Conservation (phyloP, 108 stramenopile species). For the Tribonema minus region DNA sequence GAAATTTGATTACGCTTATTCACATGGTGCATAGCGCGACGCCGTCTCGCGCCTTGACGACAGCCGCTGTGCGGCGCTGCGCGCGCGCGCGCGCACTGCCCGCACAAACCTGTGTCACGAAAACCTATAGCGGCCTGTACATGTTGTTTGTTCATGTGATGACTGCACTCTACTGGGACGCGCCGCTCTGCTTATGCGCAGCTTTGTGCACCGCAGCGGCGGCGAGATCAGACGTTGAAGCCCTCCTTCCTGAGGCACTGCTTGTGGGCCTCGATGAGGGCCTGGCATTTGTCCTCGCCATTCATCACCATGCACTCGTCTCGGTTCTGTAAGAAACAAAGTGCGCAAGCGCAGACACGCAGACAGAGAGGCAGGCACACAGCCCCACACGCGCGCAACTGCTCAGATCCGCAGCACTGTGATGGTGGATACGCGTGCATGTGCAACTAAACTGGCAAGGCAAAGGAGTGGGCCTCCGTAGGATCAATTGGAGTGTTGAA, state of each 20-base stretch:
- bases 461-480: constrained; percentile 1
- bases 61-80: neutral
- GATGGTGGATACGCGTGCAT: neutral
- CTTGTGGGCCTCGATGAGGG: constrained; percentile 92
- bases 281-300: constrained; percentile 78
- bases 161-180: neutral
- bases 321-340: constrained; percentile 38
- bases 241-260: constrained; percentile 81
- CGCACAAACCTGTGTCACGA: too few species aligned
- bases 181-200: neutral
- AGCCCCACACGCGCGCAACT: neutral
- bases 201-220: neutral
- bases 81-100: neutral
- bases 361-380: neutral
- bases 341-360: neutral
- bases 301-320: constrained; percentile 91
- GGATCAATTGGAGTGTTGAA: constrained; percentile 42
- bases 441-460: neutral
- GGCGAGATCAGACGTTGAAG: constrained; percentile 73
- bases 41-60: too few species aligned
- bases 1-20: too few species aligned
- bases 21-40: too few species aligned
- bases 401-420: neutral
- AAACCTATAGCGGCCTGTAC: neutral
- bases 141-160: neutral